phyloP scores from a whole-genome alignment of 2,329 filamentous ascomycete genomes.

The Fusarium nisikadoi region DNA sequence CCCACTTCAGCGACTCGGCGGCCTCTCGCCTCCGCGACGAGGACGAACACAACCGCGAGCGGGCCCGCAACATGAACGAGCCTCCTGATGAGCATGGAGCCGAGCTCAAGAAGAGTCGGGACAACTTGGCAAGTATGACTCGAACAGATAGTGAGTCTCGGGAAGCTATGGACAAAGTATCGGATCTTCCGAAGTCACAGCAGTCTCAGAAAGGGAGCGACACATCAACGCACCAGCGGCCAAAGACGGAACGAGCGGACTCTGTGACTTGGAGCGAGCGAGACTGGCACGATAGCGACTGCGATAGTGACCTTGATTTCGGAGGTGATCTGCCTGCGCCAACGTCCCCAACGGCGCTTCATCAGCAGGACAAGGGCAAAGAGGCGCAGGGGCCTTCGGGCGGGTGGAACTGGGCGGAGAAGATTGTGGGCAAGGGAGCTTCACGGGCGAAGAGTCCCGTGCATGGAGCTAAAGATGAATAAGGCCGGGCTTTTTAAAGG shows the following conservation, averaged over 20 bases:
- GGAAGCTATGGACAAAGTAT: conserved; percentile 57
- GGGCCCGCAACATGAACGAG: conserved; percentile 69
- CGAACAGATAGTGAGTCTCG: conserved; percentile 46
- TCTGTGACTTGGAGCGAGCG: conserved; percentile 71
- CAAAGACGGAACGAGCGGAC: conserved; percentile 54
- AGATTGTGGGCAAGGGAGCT: conserved; percentile 60
- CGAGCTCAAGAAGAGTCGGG: conserved; percentile 63
- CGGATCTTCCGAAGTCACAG: conserved; percentile 54
- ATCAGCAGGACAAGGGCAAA: conserved; percentile 38
- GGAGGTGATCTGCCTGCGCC: conserved; percentile 35
- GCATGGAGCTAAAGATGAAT: conserved; percentile 26
- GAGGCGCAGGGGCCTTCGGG: conserved; percentile 35
- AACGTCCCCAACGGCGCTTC: conserved; percentile 23
- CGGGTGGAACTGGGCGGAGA: conserved; percentile 65
- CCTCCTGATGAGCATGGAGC: conserved; percentile 71
- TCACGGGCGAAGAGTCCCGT: conserved; percentile 46
- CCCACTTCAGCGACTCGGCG: conserved; percentile 84
- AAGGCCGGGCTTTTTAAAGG: not conserved
- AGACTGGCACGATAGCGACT: conserved; percentile 44
- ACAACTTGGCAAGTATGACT: conserved; percentile 22
- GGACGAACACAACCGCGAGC: conserved; percentile 72
- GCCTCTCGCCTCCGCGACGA: conserved; percentile 73
- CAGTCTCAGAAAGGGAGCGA: conserved; percentile 39
- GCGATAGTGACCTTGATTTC: conserved; percentile 45
- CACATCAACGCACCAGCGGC: conserved; percentile 15